Conservation (phyloP, 2,329 filamentous ascomycete species). For the Sarocladiaceae sp. region DNA sequence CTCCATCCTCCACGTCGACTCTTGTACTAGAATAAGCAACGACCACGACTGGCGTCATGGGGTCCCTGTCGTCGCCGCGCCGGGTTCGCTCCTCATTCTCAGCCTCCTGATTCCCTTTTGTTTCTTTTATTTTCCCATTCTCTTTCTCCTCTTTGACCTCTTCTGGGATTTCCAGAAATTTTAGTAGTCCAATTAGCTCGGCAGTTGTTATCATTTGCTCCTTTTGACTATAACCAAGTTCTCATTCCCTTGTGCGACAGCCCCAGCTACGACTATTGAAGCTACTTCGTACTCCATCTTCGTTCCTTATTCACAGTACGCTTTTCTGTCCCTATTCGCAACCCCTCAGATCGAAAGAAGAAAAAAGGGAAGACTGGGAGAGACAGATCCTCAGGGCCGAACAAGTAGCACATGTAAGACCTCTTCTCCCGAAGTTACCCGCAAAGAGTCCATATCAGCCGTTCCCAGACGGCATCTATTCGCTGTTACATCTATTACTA, state of each 20-base stretch:
- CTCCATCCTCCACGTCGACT: not conserved
- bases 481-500: not conserved
- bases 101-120: not conserved
- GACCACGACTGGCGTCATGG: conserved; percentile 4
- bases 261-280: no score
- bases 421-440: not conserved
- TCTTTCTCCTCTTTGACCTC: not conserved
- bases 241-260: not conserved
- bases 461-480: not conserved
- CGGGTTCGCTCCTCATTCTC: not conserved
- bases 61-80: not conserved
- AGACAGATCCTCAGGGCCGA: not conserved
- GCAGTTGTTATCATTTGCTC: not conserved
- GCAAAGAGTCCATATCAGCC: not conserved
- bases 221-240: not conserved
- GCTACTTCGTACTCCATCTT: no score
- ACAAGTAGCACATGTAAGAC: not conserved
- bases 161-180: not conserved
- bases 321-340: no score
- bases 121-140: not conserved
- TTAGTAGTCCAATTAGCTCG: not conserved
- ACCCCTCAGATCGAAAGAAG: no score
- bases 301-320: no score
- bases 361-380: not conserved
- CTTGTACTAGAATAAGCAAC: conserved; percentile 3